Evolutionary conservation across 139 green algal species (phyloP), one percentile per base, ranked within the genome.

Genomic region (Mesostigma viride): DNA sequence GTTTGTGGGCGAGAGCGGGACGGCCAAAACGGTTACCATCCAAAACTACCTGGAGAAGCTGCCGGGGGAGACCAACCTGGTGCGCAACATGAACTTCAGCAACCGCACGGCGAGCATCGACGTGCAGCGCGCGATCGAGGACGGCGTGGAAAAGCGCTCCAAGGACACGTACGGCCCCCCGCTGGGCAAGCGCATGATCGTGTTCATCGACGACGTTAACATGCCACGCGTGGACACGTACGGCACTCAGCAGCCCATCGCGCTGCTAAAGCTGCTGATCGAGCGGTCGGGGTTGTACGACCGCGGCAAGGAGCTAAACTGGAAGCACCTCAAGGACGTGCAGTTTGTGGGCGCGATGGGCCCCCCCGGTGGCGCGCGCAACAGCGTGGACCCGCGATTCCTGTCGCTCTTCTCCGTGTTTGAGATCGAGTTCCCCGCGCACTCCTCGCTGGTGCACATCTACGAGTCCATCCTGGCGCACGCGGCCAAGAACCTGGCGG

Each of bases 321-420:
- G 88, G 88, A 91, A 89, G 78, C 87, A 90, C 74, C 85, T 95
- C 69, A 93, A 91, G 79, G 87, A 95, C 70, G 76, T 91, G 57
- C 79, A 87, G 74, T 74, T 68, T 65, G 76, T 95, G 30, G 76
- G 45, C n/a, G 87, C 80, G n/a, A 95, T 95, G 87, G 88, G 88
- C 0, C 88, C 86, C 3, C 84, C 88, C 20, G 87, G 88, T 2
- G 88, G 88, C 8, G 88, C 88, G 2, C 79, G 88, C 44, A 95
- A 91, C 69, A 57, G 73, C 17, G 82, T 95, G 30, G 88, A 95
- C 69, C 84, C 88, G 3, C 81, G 88, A 31, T 93, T 92, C 81
- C 79, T 91, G 31, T 85, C 74, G 20, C 74, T 93, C 30, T 95
- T 92, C 79, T 78, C 67, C 35, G 71, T 86, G 2, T 95, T 90